phyloP scores from a whole-genome alignment of 2,329 filamentous ascomycete species.

The Alternaria metachromatica region DNA sequence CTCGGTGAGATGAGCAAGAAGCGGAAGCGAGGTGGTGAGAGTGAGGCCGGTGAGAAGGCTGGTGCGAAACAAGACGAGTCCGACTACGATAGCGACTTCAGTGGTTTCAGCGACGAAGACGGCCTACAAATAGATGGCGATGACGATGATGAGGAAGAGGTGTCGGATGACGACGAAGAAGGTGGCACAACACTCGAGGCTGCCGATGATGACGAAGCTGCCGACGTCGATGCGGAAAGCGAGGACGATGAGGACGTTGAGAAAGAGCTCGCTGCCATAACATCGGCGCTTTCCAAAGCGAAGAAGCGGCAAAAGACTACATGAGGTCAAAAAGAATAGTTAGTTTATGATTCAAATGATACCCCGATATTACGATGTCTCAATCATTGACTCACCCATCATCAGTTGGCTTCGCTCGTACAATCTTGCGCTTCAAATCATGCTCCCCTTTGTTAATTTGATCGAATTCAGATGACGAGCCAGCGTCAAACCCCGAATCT shows the following conservation, averaged over 20 bases:
- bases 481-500: too few relatives aligned
- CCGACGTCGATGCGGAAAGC: conserved; percentile 35
- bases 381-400: too few relatives aligned
- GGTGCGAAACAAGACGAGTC: conserved; percentile 20
- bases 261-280: conserved; percentile 45
- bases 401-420: too few relatives aligned
- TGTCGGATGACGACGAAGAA: conserved; percentile 25
- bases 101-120: conserved; percentile 42
- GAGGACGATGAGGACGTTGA: conserved; percentile 43
- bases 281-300: conserved; percentile 40
- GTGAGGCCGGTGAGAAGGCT: conserved; percentile 24
- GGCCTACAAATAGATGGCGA: conserved; percentile 25
- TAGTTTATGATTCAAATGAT: conserved; percentile 36
- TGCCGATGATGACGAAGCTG: conserved; percentile 23
- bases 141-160: conserved; percentile 29
- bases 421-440: too few relatives aligned
- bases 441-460: too few relatives aligned
- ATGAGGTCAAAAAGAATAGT: conserved; percentile 5
- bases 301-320: conserved; percentile 41
- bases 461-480: too few relatives aligned
- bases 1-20: conserved; percentile 83
- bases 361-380: conserved; percentile 20
- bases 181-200: conserved; percentile 21
- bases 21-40: conserved; percentile 67
- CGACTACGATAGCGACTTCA: conserved; percentile 37